phyloP scores from a whole-genome alignment of 495 filamentous ascomycete species.

The Podospora pseudocomata region DNA sequence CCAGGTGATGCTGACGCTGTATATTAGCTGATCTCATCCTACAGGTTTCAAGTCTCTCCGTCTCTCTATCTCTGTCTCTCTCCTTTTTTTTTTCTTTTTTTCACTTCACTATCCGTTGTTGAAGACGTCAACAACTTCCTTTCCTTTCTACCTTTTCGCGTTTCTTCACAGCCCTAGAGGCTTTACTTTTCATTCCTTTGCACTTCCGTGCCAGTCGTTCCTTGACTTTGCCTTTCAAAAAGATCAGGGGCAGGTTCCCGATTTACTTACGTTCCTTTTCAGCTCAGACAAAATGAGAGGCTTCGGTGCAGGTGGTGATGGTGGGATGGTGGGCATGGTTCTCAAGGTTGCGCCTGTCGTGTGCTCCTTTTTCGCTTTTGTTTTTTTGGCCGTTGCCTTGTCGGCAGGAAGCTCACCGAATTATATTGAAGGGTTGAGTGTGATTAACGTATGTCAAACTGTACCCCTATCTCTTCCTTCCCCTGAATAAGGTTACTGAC shows the following conservation, averaged over 20 bases:
- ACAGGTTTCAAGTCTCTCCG: not conserved
- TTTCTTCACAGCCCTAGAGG: conserved; percentile 8
- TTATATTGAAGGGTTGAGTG: conserved; percentile 57
- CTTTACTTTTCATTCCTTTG: conserved; percentile 4
- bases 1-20: not conserved
- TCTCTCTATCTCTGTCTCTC: not conserved
- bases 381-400: conserved; percentile 63
- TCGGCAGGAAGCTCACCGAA: conserved; percentile 60
- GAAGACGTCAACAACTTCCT: not conserved
- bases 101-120: not conserved
- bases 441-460: conserved; percentile 57
- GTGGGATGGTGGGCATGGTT: conserved; percentile 13
- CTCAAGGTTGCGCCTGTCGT: conserved; percentile 25
- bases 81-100: not conserved
- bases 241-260: conserved; percentile 9
- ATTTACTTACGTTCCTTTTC: conserved; percentile 1
- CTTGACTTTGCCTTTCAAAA: not conserved
- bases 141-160: not conserved
- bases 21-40: not conserved
- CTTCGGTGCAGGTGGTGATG: conserved; percentile 5
- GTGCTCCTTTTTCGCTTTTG: conserved; percentile 55
- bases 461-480: not conserved
- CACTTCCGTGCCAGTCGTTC: conserved; percentile 6
- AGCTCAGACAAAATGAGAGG: conserved; percentile 11
- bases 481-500: conserved; percentile 10